Conservation (phyloP, 1,139 yeast species). For the Hansenula sp. region DNA sequence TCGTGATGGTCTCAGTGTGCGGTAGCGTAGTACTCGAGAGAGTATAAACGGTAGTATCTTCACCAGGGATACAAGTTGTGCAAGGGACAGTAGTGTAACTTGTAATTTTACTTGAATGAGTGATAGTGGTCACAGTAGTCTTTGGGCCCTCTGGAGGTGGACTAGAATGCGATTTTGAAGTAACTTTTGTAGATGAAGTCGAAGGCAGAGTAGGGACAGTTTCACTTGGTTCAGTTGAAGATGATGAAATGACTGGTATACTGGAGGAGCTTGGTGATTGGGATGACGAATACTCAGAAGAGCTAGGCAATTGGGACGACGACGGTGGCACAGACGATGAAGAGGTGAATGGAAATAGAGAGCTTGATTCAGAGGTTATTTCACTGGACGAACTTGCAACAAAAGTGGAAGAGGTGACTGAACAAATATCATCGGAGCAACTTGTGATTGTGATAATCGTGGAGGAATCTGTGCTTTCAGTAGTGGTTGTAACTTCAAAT, state of each 20-base stretch:
- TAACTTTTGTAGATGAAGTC: not conserved
- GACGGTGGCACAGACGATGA: too few relatives aligned
- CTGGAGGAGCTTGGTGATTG: too few relatives aligned
- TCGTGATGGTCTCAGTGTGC: too few relatives aligned
- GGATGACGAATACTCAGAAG: constrained; percentile 1
- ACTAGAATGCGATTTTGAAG: too few relatives aligned
- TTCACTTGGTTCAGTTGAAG: not conserved
- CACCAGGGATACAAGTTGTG: not conserved
- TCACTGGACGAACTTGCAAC: not conserved
- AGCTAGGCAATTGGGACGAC: not conserved
- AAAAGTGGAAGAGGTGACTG: not conserved
- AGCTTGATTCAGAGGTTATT: too few relatives aligned
- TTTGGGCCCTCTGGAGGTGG: not conserved
- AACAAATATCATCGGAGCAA: not conserved
- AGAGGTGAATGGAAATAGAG: not conserved
- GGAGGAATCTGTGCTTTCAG: not conserved
- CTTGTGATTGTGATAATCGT: not conserved
- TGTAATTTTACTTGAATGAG: not conserved
- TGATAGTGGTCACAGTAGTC: not conserved
- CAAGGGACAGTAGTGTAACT: not conserved
- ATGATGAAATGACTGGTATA: not conserved
- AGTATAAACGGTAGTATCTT: constrained; percentile 6
- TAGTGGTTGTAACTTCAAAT: not conserved
- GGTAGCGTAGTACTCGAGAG: not conserved
- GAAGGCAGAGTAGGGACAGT: not conserved